Conservation (phyloP, 2,329 filamentous ascomycete species). For the Trichoderma sp. region DNA sequence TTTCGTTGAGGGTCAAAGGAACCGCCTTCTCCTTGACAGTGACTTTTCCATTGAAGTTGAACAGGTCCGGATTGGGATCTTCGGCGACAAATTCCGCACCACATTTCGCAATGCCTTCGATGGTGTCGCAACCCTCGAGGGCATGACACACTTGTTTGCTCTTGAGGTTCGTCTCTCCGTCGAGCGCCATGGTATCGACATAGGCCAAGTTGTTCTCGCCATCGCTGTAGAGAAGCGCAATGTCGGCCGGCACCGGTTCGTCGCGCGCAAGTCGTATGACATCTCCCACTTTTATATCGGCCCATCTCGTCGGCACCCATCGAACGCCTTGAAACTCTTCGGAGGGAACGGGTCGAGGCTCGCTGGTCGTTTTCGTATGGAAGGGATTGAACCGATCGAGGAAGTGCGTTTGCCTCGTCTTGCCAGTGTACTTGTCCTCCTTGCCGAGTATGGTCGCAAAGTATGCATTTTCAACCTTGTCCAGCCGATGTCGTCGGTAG, state of each 20-base stretch:
- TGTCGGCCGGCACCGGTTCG: slow-evolving; percentile 79
- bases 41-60: slow-evolving; percentile 73
- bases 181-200: slow-evolving; percentile 81
- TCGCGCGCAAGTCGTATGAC: slow-evolving; percentile 61
- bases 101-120: slow-evolving; percentile 57
- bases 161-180: slow-evolving; percentile 82
- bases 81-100: slow-evolving; percentile 69
- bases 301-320: slow-evolving; percentile 57
- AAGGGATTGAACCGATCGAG: slow-evolving; percentile 42
- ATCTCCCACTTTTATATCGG: slow-evolving; percentile 54
- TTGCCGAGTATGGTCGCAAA: slow-evolving; percentile 50
- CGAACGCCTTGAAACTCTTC: slow-evolving; percentile 60
- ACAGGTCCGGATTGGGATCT: slow-evolving; percentile 76
- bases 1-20: slow-evolving; percentile 77
- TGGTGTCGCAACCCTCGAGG: slow-evolving; percentile 59
- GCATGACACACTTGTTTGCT: slow-evolving; percentile 69
- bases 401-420: slow-evolving; percentile 32
- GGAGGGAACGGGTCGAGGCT: slow-evolving; percentile 46
- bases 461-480: slow-evolving; percentile 75
- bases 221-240: slow-evolving; percentile 75
- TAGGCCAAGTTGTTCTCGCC: slow-evolving; percentile 81
- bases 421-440: slow-evolving; percentile 41
- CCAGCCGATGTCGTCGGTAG: slow-evolving; percentile 74
- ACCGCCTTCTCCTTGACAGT: slow-evolving; percentile 58
- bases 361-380: slow-evolving; percentile 36